Evolutionary conservation across 208 protist genomes (phyloP), one percentile per base, ranked within the genome.

Genomic region (Acanthamoeba castellanii): DNA sequence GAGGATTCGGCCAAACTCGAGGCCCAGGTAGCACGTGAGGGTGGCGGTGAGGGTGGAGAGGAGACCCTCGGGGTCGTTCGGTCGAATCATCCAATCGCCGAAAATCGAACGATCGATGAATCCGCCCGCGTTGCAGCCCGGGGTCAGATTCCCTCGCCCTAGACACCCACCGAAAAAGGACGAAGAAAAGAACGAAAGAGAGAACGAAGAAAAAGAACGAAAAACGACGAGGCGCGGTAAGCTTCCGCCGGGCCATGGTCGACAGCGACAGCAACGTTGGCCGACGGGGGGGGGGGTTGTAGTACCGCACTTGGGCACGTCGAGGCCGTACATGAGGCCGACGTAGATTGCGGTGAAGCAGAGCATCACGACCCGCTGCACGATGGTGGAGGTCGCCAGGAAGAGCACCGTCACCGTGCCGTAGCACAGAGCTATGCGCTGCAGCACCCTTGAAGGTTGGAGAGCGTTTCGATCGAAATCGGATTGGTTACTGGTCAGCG

Each of bases 41-140:
- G 68, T 76, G 3, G 68, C 68, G 4, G 68, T 76, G 68, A 76
- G 68, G 68, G 68, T 76, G 18, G 68, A 76, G 68, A 76, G 68
- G 18, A 76, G 68, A 27, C 68, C 68, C 68, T 76, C 68, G 18
- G 68, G 68, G 27, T 76, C 68, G 68, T 76, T 76, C 16, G 68
- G 68, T 3, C 68, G 27, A 27, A 76, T 76, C 68, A 76, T 76
- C 68, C 68, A 76, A 27, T 76, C 68, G 3, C 68, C 68, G 30
- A 76, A 76, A 27, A 76, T 76, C 3, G 68, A 76, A 7, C 68
- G 68, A 16, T 76, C 68, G 34, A 76, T 76, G 68, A 76, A 76
- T 9, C 68, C 68, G 13, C 68, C 68, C 68, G 68, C 68, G 16
- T 76, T 76, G 27, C 68, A 76, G 11, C n/a, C 68, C n/a, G 68